These are phyloP conservation scores for Ustilago cynodontis DNA, from an alignment of 1,284 basidiomycete species.

Conservation along the genomic window DNA sequence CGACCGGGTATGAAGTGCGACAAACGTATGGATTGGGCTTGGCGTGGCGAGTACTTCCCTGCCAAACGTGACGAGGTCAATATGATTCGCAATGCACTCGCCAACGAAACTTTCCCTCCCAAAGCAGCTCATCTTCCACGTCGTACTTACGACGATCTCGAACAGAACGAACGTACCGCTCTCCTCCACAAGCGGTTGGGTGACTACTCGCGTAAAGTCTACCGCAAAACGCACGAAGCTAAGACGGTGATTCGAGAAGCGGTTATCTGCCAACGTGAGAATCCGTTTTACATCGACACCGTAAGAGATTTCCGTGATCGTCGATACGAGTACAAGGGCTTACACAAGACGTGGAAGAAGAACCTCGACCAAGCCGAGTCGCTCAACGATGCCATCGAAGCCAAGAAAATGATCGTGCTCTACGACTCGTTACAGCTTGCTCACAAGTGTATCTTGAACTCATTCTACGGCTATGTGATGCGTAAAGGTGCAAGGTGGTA, in stretches of 20 bases:
- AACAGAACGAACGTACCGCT: constrained; percentile 88
- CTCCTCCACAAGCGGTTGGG: constrained; percentile 95
- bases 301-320: constrained; percentile 97
- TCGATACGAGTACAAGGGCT: constrained; percentile 98
- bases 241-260: constrained; percentile 93
- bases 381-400: constrained; percentile 90
- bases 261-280: constrained; percentile 97
- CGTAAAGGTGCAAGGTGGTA: constrained; percentile 99
- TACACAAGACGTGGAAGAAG: constrained; percentile 99
- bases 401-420: constrained; percentile 99
- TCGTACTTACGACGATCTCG: constrained; percentile 86
- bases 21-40: constrained; percentile 94
- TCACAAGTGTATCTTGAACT: constrained; percentile 99
- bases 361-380: constrained; percentile 83
- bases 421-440: constrained; percentile 99
- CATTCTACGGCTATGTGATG: constrained; percentile 99
- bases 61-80: constrained; percentile 98
- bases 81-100: constrained; percentile 97
- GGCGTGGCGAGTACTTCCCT: constrained; percentile 98
- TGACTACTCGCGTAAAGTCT: constrained; percentile 98
- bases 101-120: constrained; percentile 92
- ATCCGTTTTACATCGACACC: constrained; percentile 99
- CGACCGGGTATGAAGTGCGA: constrained; percentile 95
- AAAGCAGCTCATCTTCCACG: constrained; percentile 80
- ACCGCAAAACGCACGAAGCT: constrained; percentile 99